Percentiles rank a stretch among this genome's conserved stretches.
phyloP scores from a whole-genome alignment of 2,329 filamentous ascomycete species.

The Talaromyces atroroseus region DNA sequence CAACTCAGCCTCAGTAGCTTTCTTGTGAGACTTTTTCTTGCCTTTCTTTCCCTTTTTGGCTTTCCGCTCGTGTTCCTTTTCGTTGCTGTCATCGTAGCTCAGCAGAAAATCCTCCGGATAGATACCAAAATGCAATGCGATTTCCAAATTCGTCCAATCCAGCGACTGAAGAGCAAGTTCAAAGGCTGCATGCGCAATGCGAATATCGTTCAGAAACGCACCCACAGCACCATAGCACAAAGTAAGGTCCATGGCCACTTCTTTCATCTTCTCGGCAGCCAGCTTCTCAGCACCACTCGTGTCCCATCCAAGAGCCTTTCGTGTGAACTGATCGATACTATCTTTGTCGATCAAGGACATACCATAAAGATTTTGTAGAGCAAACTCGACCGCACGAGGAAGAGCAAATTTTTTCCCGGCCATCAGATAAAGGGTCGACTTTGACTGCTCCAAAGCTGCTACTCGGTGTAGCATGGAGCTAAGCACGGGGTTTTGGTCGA shows the following conservation, averaged over 20 bases:
- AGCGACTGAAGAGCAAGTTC: slow-evolving; percentile 20
- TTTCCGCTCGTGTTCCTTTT: background rate
- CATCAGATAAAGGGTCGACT: slow-evolving; percentile 14
- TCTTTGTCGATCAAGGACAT: slow-evolving; percentile 16
- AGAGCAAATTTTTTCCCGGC: slow-evolving; percentile 21
- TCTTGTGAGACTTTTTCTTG: background rate
- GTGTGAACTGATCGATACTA: slow-evolving; percentile 16
- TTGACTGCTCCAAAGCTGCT: background rate
- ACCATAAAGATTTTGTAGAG: slow-evolving; percentile 26
- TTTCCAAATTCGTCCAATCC: slow-evolving; percentile 27
- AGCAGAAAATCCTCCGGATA: slow-evolving; percentile 20
- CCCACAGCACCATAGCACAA: slow-evolving; percentile 28
- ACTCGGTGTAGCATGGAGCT: slow-evolving; percentile 15
- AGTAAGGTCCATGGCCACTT: slow-evolving; percentile 23
- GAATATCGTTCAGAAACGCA: slow-evolving; percentile 23
- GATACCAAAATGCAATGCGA: slow-evolving; percentile 25
- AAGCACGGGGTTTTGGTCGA: slow-evolving; percentile 23
- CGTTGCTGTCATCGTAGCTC: background rate
- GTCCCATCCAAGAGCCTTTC: slow-evolving; percentile 15
- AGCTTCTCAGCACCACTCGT: background rate
- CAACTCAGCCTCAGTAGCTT: slow-evolving; percentile 13
- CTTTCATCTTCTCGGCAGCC: slow-evolving; percentile 15
- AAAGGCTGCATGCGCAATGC: slow-evolving; percentile 23
- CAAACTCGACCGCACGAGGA: slow-evolving; percentile 21
- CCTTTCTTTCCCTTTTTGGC: background rate